Evolutionary conservation across 176 grass and related monocot genomes (phyloP), one percentile per base, ranked within the genome.

Genomic region (Eragrostis curvula): DNA sequence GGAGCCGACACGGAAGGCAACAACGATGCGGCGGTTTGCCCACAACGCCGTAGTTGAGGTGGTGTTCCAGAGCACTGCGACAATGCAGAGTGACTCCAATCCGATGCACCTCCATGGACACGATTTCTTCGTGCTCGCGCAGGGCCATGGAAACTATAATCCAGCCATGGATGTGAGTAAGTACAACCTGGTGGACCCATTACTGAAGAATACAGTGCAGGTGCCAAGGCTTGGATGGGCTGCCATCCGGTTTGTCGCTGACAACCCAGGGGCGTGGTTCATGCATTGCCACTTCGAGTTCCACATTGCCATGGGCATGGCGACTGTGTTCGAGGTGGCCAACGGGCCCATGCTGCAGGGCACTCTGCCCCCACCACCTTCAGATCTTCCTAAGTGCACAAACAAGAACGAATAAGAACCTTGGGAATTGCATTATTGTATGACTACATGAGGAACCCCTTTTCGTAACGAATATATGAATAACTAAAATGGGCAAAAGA

Each of bases 41-140:
- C 74, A 80, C 23, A 15, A 46, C 25, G 14, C 25, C 3, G 24
- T 12, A 1, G 70, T 72, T 7, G 70, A 72, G 46, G 3, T 72
- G 46, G 70, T 72, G 70, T 72, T 72, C 77, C 89, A 91, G 80
- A 69, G 88, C 13, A 90, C 84, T 23, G 77, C 80, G 0, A 30
- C 87, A 36, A 7, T 75, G 71, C 44, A 24, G 18, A 80, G 79
- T 10, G 88, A 90, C 66, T 74, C 78, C 49, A 84, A 91, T 45
- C 84, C 89, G 2, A 87, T 91, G 80, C 89, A 91, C 60, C 45
- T 91, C 12, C 89, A 91, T 7, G 84, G 29, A 24, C 74, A 28
- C 24, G 53, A 61, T 21, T 10, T 58, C 44, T 71, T 48, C 44
- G 44, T 71, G 68, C 44, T 71, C 44, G 68, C 68, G 0, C 29